phyloP scores from a whole-genome alignment of 176 grass and related monocot species.

The Stipa capillata region DNA sequence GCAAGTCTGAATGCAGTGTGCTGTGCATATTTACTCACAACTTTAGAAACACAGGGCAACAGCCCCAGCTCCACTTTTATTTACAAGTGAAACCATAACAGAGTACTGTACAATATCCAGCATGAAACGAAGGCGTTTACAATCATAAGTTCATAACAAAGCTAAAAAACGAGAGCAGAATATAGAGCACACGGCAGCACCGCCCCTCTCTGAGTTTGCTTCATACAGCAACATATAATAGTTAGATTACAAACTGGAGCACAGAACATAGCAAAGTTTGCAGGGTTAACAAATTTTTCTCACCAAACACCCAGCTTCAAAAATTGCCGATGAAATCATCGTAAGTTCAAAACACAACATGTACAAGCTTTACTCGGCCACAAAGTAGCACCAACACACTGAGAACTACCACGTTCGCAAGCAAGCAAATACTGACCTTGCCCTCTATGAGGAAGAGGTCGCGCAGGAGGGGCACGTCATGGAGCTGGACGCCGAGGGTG shows the following conservation, averaged over 20 bases:
- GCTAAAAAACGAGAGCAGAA: not conserved
- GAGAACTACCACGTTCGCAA: not conserved
- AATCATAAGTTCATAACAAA: not conserved
- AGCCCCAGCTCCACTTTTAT: not conserved
- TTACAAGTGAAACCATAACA: not conserved
- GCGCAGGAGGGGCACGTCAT: slow-evolving; percentile 56
- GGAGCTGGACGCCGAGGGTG: slow-evolving; percentile 56
- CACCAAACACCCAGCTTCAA: not conserved
- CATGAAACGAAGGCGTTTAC: not conserved
- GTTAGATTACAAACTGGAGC: not conserved
- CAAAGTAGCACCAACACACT: not conserved
- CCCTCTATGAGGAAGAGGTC: slow-evolving; percentile 62
- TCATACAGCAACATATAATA: not conserved
- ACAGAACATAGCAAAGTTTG: not conserved
- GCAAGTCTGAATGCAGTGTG: not conserved
- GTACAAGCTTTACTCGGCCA: not conserved
- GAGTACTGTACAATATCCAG: not conserved
- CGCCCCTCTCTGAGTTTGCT: not conserved
- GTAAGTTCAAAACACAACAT: not conserved
- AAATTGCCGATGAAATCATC: not conserved
- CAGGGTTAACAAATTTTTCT: not conserved
- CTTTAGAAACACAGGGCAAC: slow-evolving; percentile 2
- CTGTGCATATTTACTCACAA: not conserved
- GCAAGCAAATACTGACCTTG: slow-evolving; percentile 44
- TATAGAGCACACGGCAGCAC: not conserved